These are phyloP conservation scores for Tothia fuscella DNA, from an alignment of 2,329 filamentous ascomycete genomes.

Conservation along the genomic window DNA sequence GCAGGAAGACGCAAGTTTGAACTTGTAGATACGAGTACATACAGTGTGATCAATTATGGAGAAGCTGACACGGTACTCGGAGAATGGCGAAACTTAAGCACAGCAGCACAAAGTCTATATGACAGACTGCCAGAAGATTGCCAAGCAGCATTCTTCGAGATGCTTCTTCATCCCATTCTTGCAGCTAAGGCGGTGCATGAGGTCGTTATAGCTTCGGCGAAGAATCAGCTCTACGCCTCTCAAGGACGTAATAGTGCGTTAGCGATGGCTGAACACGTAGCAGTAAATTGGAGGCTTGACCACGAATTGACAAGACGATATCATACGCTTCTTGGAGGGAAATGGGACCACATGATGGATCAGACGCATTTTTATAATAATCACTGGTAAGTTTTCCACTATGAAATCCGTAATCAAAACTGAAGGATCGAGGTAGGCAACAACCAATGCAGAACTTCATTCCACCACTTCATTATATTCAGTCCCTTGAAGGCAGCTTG, in stretches of 20 bases:
- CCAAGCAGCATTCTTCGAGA: slow-evolving; percentile 10
- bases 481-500: slow-evolving; percentile 44
- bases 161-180: slow-evolving; percentile 9
- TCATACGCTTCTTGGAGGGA: slow-evolving; percentile 19
- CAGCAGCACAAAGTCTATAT: slow-evolving; percentile 1
- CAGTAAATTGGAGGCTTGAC: slow-evolving; percentile 16
- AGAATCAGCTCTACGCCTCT: slow-evolving; percentile 17
- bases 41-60: slow-evolving; percentile 10
- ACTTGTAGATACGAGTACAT: slow-evolving; percentile 31
- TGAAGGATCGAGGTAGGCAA: slow-evolving; percentile 40
- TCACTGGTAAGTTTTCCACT: slow-evolving; percentile 21
- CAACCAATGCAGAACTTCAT: slow-evolving; percentile 61
- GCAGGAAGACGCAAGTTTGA: slow-evolving; percentile 40
- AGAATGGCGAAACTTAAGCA: slow-evolving; percentile 7
- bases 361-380: slow-evolving; percentile 30
- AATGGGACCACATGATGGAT: slow-evolving; percentile 28
- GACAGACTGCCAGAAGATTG: background rate
- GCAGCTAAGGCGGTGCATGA: slow-evolving; percentile 10
- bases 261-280: slow-evolving; percentile 16
- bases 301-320: slow-evolving; percentile 17
- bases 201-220: slow-evolving; percentile 24
- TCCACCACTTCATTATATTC: slow-evolving; percentile 48
- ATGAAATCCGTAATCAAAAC: background rate
- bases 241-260: slow-evolving; percentile 20
- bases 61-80: slow-evolving; percentile 10